A percentile compares a stretch with the other conserved stretches of the same genome.
Evolutionary conservation across 2,329 filamentous ascomycete genomes (phyloP).

Genomic region (Plectosphaerella cucumerina): DNA sequence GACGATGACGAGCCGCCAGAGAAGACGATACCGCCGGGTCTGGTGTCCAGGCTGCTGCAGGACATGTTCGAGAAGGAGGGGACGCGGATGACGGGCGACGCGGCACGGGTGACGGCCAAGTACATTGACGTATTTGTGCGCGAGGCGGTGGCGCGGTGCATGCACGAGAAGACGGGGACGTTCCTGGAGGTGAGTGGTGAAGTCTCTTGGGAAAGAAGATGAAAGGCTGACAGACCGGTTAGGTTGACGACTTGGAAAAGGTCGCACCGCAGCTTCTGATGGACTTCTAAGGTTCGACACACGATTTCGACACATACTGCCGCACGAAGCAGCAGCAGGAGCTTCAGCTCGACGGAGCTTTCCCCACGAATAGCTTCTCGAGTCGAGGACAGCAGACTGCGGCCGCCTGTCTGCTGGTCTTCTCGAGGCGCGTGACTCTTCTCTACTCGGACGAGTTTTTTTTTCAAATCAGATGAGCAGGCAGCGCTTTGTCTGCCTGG

Average conservation of each 20-base stretch:
- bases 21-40: constrained; percentile 62
- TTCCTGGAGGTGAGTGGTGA: constrained; percentile 65
- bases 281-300: constrained; percentile 61
- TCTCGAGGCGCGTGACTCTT: too few relatives aligned
- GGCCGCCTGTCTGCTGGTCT: too few relatives aligned
- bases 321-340: not conserved
- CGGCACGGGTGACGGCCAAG: constrained; percentile 70
- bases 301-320: not conserved
- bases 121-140: constrained; percentile 91
- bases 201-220: not conserved
- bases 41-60: constrained; percentile 74
- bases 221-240: constrained; percentile 10
- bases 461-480: too few relatives aligned
- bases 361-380: too few relatives aligned
- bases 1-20: constrained; percentile 29
- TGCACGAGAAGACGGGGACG: constrained; percentile 63
- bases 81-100: constrained; percentile 72
- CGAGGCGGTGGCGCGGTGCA: constrained; percentile 79
- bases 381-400: too few relatives aligned
- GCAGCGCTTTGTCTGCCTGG: too few relatives aligned
- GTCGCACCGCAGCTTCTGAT: constrained; percentile 79
- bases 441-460: too few relatives aligned
- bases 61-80: constrained; percentile 70
- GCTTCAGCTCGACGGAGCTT: not conserved
- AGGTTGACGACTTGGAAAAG: constrained; percentile 89